Percentiles rank a stretch among this genome's conserved stretches.
Evolutionary conservation across 139 green algal genomes (phyloP).

Genomic region (Ettlia oleoabundans): DNA sequence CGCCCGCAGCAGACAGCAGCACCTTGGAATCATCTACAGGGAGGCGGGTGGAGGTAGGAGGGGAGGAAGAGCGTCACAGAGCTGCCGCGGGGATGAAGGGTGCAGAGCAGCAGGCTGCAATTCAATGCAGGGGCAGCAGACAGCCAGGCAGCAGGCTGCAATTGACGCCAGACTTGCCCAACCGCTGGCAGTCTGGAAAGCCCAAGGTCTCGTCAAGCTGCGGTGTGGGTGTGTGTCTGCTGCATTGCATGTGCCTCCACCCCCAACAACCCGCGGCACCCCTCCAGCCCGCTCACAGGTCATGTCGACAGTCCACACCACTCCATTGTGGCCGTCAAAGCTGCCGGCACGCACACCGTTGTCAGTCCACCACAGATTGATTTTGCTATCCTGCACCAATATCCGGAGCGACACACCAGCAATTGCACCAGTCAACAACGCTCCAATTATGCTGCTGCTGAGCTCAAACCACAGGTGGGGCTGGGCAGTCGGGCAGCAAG

Average conservation of each 20-base stretch:
- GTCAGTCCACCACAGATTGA: slow-evolving; percentile 94
- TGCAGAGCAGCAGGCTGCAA: no score
- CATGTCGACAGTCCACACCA: slow-evolving; percentile 93
- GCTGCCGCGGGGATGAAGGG: neutral
- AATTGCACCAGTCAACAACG: neutral
- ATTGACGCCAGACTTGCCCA: no score
- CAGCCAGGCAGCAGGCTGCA: no score
- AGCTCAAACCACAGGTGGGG: no score
- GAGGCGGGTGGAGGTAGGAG: neutral
- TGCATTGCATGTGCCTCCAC: no score
- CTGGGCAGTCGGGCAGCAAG: no score
- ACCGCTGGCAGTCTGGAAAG: no score
- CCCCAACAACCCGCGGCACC: no score
- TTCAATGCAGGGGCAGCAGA: no score
- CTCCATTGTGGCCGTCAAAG: slow-evolving; percentile 97
- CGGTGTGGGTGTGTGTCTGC: no score
- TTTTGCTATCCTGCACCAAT: slow-evolving; percentile 70
- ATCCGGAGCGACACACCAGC: neutral
- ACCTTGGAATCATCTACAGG: slow-evolving; percentile 66
- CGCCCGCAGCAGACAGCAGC: slow-evolving; percentile 89
- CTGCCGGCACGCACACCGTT: slow-evolving; percentile 91
- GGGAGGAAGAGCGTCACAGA: neutral
- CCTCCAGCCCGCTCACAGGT: slow-evolving; percentile 57
- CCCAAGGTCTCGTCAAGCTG: no score
- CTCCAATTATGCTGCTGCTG: neutral